Conservation (phyloP, 805 yeast genomes). For the Zygoascus biomembranicola region DNA sequence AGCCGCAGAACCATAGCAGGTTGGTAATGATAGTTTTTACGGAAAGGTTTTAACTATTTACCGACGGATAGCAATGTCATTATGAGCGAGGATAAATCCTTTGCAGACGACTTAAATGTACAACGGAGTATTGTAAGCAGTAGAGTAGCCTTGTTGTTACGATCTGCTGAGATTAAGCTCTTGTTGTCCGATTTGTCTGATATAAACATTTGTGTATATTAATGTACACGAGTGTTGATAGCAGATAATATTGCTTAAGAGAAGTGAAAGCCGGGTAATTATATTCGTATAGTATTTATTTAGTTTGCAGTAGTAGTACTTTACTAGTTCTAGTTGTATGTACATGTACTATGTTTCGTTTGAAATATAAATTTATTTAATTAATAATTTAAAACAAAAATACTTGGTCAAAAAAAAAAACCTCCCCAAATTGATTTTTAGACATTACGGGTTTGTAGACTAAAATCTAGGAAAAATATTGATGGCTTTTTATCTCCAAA, state of each 20-base stretch:
- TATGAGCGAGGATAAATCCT: constrained; percentile 41
- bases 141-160: constrained; percentile 48
- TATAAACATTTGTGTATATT: background rate
- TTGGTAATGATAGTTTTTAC: constrained; percentile 30
- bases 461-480: too few species aligned
- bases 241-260: background rate
- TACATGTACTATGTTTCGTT: too few species aligned
- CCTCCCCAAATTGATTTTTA: too few species aligned
- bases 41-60: constrained; percentile 36
- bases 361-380: too few species aligned
- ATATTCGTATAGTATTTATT: too few species aligned
- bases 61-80: constrained; percentile 37
- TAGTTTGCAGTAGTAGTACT: too few species aligned
- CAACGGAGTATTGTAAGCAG: constrained; percentile 43
- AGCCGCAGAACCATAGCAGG: constrained; percentile 39
- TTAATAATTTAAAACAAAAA: too few species aligned
- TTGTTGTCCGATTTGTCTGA: constrained; percentile 31
- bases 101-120: constrained; percentile 40
- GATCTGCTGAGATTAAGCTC: constrained; percentile 44
- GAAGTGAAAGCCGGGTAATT: background rate
- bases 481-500: too few species aligned
- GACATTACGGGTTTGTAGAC: too few species aligned
- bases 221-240: background rate
- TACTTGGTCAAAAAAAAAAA: too few species aligned
- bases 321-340: too few species aligned